Evolutionary conservation across 306 rosid species (phyloP), one percentile per base, ranked within the genome.

Genomic region (Potentilla sterilis): DNA sequence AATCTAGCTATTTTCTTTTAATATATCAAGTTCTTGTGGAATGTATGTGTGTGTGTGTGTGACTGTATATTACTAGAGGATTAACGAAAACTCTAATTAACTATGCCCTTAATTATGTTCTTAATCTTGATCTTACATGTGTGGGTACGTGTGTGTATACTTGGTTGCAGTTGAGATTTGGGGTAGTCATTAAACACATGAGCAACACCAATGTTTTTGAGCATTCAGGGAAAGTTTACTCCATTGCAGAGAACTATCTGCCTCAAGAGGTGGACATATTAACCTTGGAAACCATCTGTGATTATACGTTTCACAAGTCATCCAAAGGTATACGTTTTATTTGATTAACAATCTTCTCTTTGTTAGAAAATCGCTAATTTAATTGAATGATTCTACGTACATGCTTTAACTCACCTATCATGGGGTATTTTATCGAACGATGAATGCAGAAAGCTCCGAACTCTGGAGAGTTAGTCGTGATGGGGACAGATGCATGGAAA

Each of bases 201-300:
- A 89, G 97, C 88, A 90, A 90, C 86, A 90, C 93, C 42, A 90
- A 58, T 61, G 85, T 90, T 47, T 83, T 90, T 75, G 90, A 85
- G 83, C 96, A 90, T 76, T 84, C 89, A 0, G 90, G 93, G 10
- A 89, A 75, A 66, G 38, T 82, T 5, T 90, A 85, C 73, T 82
- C 97, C 0, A 54, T 80, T 62, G 85, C 93, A 34, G 98, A 89
- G 78, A 85, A 75, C 74, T 78, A 83, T 76, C 9, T 80, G 59
- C 95, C 98, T 41, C 93, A 89, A 64, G 85, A 90, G 85, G 79
- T 89, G 35, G 95, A 93, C 82, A 85, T 88, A 52, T 71, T 43
- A 0, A 82, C 85, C 0, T 54, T 93, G 1, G 69, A 87, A 69
- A 83, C 89, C 18, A 38, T 85, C 4, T 70, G 74, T 5, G 71